These are phyloP conservation scores for Casuarina equisetifolia DNA, from an alignment of 306 rosid genomes.

Conservation along the genomic window DNA sequence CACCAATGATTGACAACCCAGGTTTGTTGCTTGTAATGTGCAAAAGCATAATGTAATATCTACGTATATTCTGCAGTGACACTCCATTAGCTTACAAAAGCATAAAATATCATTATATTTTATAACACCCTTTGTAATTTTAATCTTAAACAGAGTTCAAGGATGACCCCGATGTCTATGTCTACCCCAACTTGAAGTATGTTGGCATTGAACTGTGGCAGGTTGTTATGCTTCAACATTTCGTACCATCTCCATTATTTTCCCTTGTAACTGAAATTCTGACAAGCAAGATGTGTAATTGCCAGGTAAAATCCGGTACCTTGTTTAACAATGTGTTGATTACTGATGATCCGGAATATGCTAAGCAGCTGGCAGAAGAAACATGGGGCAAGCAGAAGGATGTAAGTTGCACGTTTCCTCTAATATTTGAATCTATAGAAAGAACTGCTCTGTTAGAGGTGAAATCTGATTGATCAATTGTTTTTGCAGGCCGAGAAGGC, in stretches of 20 bases:
- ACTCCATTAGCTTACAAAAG: background rate
- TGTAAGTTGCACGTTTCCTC: constrained; percentile 40
- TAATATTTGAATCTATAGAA: background rate
- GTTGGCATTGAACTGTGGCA: constrained; percentile 99
- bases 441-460: background rate
- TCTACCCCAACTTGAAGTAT: constrained; percentile 85
- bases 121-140: constrained; percentile 19
- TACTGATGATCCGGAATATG: constrained; percentile 87
- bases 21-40: constrained; percentile 39
- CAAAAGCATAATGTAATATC: background rate
- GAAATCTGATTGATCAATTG: constrained; percentile 23
- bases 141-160: constrained; percentile 59
- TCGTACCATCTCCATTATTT: background rate
- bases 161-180: constrained; percentile 92
- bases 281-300: constrained; percentile 23
- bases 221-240: constrained; percentile 43
- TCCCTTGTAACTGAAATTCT: constrained; percentile 20
- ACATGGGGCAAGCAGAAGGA: constrained; percentile 97
- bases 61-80: background rate
- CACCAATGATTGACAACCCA: constrained; percentile 96
- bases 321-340: constrained; percentile 83
- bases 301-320: constrained; percentile 98
- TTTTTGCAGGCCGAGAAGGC: constrained; percentile 87
- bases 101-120: no score
- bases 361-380: constrained; percentile 87